A percentile compares a stretch with the other conserved stretches of the same genome.
Conservation (phyloP, 2,329 filamentous ascomycete species). For the Trichoderma gracile region DNA sequence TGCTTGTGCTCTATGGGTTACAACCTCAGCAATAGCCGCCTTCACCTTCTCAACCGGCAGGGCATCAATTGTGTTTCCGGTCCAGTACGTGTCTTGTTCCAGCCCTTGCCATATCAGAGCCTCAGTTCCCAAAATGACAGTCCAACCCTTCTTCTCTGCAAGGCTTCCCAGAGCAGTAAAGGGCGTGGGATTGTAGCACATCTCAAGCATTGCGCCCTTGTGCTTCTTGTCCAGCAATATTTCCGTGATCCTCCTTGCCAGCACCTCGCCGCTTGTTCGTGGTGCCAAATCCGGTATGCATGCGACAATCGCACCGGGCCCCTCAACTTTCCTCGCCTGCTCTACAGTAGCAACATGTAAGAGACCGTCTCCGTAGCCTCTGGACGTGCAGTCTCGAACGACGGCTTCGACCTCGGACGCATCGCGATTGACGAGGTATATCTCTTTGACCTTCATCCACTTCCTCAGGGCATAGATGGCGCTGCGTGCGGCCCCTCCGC, state of each 20-base stretch:
- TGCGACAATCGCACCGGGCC: constrained; percentile 14
- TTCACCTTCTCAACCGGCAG: constrained; percentile 20
- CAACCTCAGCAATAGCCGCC: constrained; percentile 9
- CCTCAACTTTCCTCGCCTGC: constrained; percentile 1
- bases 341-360: constrained; percentile 5
- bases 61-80: constrained; percentile 7
- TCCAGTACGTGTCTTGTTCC: constrained; percentile 22
- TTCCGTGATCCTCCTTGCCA: constrained; percentile 8
- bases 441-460: constrained; percentile 20
- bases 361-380: constrained; percentile 15
- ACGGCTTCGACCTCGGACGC: constrained; percentile 15
- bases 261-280: constrained; percentile 5
- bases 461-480: constrained; percentile 20
- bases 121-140: constrained; percentile 17
- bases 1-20: constrained; percentile 14
- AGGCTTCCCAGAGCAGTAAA: constrained; percentile 17
- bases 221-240: constrained; percentile 14
- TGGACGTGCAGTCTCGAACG: constrained; percentile 6
- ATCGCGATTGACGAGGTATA: constrained; percentile 17
- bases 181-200: constrained; percentile 19
- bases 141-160: constrained; percentile 17
- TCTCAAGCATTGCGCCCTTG: constrained; percentile 21
- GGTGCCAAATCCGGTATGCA: constrained; percentile 15
- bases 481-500: constrained; percentile 19
- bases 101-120: constrained; percentile 22